Conservation (phyloP, 495 filamentous ascomycete species). For the Podospora comata region DNA sequence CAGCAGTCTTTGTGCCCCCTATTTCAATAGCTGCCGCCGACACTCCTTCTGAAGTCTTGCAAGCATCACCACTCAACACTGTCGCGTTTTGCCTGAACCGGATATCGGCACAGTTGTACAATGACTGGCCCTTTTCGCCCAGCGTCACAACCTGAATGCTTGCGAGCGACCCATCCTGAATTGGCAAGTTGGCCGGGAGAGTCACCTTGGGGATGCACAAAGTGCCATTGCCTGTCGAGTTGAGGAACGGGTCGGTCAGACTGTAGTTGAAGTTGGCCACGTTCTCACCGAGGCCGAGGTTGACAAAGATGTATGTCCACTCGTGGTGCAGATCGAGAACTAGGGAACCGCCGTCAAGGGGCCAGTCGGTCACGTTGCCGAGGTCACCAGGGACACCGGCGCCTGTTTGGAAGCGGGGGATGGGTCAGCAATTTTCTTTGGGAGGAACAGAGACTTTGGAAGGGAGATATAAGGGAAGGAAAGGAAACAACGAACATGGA, state of each 20-base stretch:
- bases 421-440: slow-evolving; percentile 1
- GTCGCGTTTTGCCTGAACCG: slow-evolving; percentile 49
- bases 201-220: slow-evolving; percentile 54
- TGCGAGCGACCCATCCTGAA: slow-evolving; percentile 50
- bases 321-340: slow-evolving; percentile 50
- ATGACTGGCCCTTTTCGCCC: slow-evolving; percentile 42
- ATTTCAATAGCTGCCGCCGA: slow-evolving; percentile 16
- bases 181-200: slow-evolving; percentile 40
- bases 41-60: slow-evolving; percentile 48
- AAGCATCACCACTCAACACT: slow-evolving; percentile 39
- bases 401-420: slow-evolving; percentile 37
- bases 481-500: slow-evolving; percentile 48
- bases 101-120: slow-evolving; percentile 68
- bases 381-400: slow-evolving; percentile 50
- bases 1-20: slow-evolving; percentile 10
- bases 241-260: slow-evolving; percentile 50
- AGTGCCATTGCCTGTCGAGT: slow-evolving; percentile 59
- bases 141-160: slow-evolving; percentile 59
- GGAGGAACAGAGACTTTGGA: slow-evolving; percentile 5
- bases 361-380: slow-evolving; percentile 61
- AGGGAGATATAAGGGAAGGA: neutral
- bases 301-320: slow-evolving; percentile 59
- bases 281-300: slow-evolving; percentile 56
- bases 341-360: slow-evolving; percentile 54
- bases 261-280: slow-evolving; percentile 59